Conservation (phyloP, 2,329 filamentous ascomycete species). For the Epichloe coenophiala region DNA sequence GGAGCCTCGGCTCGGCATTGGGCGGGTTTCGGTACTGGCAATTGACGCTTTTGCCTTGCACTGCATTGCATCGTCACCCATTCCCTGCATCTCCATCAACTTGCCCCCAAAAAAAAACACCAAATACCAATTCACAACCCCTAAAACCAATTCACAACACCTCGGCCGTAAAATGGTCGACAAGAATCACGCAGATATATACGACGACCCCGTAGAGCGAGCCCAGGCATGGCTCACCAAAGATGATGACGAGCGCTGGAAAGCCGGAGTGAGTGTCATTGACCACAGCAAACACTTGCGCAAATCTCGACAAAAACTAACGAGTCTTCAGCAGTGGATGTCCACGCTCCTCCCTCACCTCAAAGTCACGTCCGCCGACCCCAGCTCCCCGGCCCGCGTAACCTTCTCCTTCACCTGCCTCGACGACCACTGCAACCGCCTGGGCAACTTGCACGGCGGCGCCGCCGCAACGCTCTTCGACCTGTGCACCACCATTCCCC, state of each 20-base stretch:
- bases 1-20: constrained; percentile 7
- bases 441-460: constrained; percentile 46
- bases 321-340: constrained; percentile 29
- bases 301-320: background rate
- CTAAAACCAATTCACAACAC: no score
- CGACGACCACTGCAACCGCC: constrained; percentile 36
- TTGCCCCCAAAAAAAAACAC: no score
- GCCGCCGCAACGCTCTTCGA: constrained; percentile 57
- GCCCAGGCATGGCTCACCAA: constrained; percentile 18
- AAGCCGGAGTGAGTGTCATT: constrained; percentile 17
- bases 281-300: background rate
- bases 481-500: constrained; percentile 44
- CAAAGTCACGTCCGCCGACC: constrained; percentile 23
- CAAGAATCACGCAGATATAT: constrained; percentile 9
- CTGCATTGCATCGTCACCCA: no score
- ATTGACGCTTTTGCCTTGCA: no score
- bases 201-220: constrained; percentile 19
- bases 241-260: constrained; percentile 15
- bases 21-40: no score
- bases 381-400: constrained; percentile 21
- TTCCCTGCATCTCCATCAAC: no score
- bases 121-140: no score
- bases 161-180: constrained; percentile 4
- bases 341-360: constrained; percentile 27
- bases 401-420: constrained; percentile 37